A percentile compares a stretch with the other conserved stretches of the same genome.
phyloP scores from a whole-genome alignment of 352 stramenopile species.

The Lagenidium sp. region DNA sequence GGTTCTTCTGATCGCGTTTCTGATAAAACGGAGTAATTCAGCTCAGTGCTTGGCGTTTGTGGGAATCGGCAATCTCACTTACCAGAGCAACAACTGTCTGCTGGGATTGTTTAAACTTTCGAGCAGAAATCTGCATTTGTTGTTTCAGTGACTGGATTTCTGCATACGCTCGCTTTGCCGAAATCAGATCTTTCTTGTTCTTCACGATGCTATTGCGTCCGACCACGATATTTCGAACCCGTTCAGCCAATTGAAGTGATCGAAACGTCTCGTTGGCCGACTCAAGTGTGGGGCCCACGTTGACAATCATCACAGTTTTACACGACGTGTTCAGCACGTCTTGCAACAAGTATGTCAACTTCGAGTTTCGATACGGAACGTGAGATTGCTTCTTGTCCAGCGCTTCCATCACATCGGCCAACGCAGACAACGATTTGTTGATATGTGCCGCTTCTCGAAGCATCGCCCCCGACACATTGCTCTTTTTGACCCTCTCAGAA shows the following conservation, averaged over 20 bases:
- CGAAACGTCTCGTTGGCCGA: conserved; percentile 81
- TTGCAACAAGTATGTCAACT: conserved; percentile 96
- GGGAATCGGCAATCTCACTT: conserved; percentile 36
- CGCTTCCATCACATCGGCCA: conserved; percentile 91
- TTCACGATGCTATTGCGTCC: conserved; percentile 73
- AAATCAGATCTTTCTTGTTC: conserved; percentile 83
- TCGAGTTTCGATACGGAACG: conserved; percentile 96
- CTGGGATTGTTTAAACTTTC: conserved; percentile 84
- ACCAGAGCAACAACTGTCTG: conserved; percentile 88
- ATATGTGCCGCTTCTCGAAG: conserved; percentile 74
- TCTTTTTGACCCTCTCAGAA: conserved; percentile 89
- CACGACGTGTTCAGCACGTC: conserved; percentile 86
- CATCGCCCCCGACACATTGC: conserved; percentile 79
- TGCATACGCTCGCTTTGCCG: conserved; percentile 90
- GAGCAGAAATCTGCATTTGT: conserved; percentile 83
- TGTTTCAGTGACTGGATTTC: conserved; percentile 93
- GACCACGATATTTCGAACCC: conserved; percentile 72
- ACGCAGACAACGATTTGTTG: conserved; percentile 86
- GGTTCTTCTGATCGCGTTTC: conserved; percentile 90
- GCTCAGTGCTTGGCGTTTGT: neutral
- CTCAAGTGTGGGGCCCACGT: conserved; percentile 77
- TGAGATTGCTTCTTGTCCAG: conserved; percentile 88
- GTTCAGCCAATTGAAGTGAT: conserved; percentile 83
- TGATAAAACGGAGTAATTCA: conserved; percentile 32
- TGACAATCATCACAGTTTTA: conserved; percentile 95